Evolutionary conservation across 108 stramenopile species (phyloP), one percentile per base, ranked within the genome.

Genomic region (Epipyxis sp.): DNA sequence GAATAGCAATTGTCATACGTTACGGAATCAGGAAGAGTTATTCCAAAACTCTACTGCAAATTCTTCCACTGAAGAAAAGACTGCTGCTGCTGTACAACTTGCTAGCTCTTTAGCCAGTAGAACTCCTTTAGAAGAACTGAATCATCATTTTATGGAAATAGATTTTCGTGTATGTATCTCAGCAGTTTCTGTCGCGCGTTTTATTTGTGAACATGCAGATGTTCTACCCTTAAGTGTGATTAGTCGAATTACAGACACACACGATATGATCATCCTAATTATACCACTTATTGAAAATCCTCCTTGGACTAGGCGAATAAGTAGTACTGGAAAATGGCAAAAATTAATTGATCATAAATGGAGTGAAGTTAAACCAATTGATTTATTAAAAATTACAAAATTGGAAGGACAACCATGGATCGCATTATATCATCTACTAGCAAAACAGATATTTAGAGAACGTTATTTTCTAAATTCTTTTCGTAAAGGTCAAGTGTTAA

Each of bases 391-490:
- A 57, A 40, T 94, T 29, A 91, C 92, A 1, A 88, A 88, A 76
- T 57, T 69, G 3, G 92, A 92, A 69, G 93, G 88, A 1, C 92
- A 94, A 78, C 85, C 88, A 0, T 94, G 93, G 93, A 81, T 94
- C 3, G 88, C 87, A 40, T 62, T 94, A 25, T 92, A 81, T 86
- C 87, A 90, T 81, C 81, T 94, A 1, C 84, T 89, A 40, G 59
- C 86, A 37, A 79, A 84, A 50, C 77, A 79, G 29, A 80, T 84
- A 57, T 86, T 89, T 57, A 84, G 92, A 16, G 85, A 89, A 62
- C 45, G 89, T 0, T 94, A 93, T 62, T 83, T 81, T 40, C 74
- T 94, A 30, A 90, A 94, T 78, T 88, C 85, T 35, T 91, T 86
- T 69, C 86, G 93, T 3, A 92, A 90, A 69, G 83, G 77, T 27